Evolutionary conservation across 768 basidiomycete genomes (phyloP).

Genomic region (Rossbeevera mucosa): DNA sequence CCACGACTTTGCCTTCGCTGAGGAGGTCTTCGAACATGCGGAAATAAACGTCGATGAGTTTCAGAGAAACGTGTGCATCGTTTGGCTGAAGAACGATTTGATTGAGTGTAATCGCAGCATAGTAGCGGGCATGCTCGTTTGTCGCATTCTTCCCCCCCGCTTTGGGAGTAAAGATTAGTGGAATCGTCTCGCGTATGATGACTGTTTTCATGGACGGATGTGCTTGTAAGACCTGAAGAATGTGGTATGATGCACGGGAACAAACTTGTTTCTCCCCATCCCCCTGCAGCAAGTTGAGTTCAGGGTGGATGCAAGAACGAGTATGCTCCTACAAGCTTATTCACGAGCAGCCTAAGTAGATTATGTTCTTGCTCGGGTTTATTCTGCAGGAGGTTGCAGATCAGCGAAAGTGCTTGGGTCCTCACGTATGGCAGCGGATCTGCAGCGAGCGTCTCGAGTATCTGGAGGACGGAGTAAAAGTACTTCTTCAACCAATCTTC

Average conservation of each 20-base stretch:
- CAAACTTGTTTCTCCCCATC: constrained; percentile 85
- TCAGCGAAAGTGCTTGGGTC: constrained; percentile 73
- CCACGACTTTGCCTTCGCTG: constrained; percentile 46
- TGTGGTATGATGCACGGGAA: constrained; percentile 84
- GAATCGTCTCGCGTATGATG: constrained; percentile 80
- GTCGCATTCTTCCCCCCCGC: constrained; percentile 31
- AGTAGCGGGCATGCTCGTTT: constrained; percentile 81
- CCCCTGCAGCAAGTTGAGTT: constrained; percentile 46
- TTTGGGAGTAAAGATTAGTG: constrained; percentile 52
- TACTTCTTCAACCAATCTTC: constrained; percentile 98
- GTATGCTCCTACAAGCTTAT: constrained; percentile 70
- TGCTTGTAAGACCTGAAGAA: constrained; percentile 82
- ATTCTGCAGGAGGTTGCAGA: constrained; percentile 74
- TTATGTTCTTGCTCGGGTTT: constrained; percentile 99
- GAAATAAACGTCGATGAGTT: constrained; percentile 88
- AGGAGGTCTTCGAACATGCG: constrained; percentile 89
- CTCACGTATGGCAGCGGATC: constrained; percentile 88
- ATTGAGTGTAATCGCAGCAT: constrained; percentile 90
- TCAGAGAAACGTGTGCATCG: constrained; percentile 71
- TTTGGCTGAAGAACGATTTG: constrained; percentile 71
- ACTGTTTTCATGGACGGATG: constrained; percentile 93
- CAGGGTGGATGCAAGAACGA: not conserved
- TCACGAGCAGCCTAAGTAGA: constrained; percentile 83
- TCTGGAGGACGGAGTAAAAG: constrained; percentile 87
- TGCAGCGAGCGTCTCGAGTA: constrained; percentile 79